These are phyloP conservation scores for Citrus glauca DNA, from an alignment of 345 rosid genomes.

Conservation along the genomic window DNA sequence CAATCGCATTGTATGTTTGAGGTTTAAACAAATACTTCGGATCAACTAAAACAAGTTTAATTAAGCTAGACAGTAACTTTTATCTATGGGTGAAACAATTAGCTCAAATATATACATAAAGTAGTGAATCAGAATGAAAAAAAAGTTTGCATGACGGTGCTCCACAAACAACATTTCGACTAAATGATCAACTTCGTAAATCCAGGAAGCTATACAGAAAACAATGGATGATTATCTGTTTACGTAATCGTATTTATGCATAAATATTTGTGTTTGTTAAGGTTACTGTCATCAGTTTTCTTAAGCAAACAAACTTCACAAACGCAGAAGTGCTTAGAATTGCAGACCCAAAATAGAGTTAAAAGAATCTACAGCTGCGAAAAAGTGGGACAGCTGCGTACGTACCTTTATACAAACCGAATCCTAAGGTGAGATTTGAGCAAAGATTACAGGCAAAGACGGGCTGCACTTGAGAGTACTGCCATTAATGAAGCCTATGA, in stretches of 20 bases:
- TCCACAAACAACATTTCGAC: neutral
- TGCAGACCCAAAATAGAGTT: neutral
- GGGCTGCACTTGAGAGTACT: neutral
- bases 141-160: neutral
- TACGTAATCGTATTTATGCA: neutral
- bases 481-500: neutral
- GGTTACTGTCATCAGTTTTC: neutral
- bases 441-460: neutral
- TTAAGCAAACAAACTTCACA: neutral
- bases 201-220: neutral
- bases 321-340: neutral
- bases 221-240: neutral
- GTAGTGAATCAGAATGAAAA: too few relatives aligned
- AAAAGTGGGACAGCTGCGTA: neutral
- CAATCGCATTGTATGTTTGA: neutral
- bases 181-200: neutral
- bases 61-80: neutral
- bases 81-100: neutral
- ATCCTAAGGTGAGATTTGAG: neutral
- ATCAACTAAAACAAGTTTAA: neutral
- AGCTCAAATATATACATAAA: neutral
- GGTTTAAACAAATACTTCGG: neutral
- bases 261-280: neutral
- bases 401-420: conserved; percentile 4
- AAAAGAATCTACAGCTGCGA: neutral